Evolutionary conservation across 768 basidiomycete genomes (phyloP), one percentile per base, ranked within the genome.

Genomic region (Pholiota conissans): DNA sequence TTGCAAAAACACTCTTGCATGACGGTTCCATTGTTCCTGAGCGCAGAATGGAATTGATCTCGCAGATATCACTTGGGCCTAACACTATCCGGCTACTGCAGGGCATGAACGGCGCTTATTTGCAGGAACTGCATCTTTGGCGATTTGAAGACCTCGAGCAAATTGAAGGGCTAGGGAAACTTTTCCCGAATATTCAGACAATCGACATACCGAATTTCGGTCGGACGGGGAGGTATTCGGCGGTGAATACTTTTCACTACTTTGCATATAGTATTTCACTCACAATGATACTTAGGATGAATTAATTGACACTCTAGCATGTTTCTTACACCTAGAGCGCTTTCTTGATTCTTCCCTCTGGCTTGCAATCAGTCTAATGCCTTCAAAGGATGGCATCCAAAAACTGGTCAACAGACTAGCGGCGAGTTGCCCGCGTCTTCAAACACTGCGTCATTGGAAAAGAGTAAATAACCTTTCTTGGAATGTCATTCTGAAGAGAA

Each of bases 201-300:
- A 53, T 70, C n/a, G 65, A 61, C 22, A 63, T 68, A 14, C 62
- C 65, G 14, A 61, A 58, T 27, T 64, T 67, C 48, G 54, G 22
- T 52, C 60, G 4, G 57, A 48, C n/a, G 45, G 61, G 5, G 32
- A 58, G 18, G 61, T 62, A 27, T 28, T 61, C 52, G 3, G 30
- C 66, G 7, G 67, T 68, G 42, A 49, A 60, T 46, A 34, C 26
- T 3, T 2, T 5, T 35, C 30, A 32, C 24, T 10, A 22, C 28
- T 55, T 30, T 27, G 26, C 14, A 18, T 49, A 2, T 8, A 30
- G 26, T 32, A n/a, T n/a, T n/a, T n/a, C n/a, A n/a, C n/a, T n/a
- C n/a, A 18, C 9, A n/a, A 49, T n/a, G n/a, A n/a, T n/a, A n/a
- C n/a, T n/a, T 37, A 68, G 69, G 64, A 66, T 39, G 64, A 70